Evolutionary conservation across 345 rosid genomes (phyloP).

Genomic region (Durio zibethinus): DNA sequence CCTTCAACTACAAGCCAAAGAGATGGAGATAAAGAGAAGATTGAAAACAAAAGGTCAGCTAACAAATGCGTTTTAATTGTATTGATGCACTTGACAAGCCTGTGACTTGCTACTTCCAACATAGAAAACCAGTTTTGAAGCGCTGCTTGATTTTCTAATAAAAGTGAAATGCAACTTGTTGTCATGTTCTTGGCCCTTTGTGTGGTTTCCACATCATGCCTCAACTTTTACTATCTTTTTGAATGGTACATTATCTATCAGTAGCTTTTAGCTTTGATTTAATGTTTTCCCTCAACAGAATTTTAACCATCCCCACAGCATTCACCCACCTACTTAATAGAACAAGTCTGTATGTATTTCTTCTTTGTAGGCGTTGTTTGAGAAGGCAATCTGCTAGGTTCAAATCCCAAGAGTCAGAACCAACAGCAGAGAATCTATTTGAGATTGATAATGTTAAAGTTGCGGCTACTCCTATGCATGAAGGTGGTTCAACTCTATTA

Average conservation of each 20-base stretch:
- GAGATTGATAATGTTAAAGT: slow-evolving; percentile 49
- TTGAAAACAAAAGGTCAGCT: slow-evolving; percentile 56
- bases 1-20: slow-evolving; percentile 32
- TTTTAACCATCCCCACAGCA: too few relatives aligned
- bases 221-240: too few relatives aligned
- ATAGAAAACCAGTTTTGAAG: background rate
- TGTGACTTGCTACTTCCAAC: background rate
- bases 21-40: slow-evolving; percentile 44
- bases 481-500: slow-evolving; percentile 18
- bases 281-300: too few relatives aligned
- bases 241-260: too few relatives aligned
- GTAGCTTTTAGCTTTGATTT: too few relatives aligned
- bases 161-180: background rate
- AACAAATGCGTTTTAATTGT: background rate
- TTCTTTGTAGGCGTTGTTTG: slow-evolving; percentile 41
- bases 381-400: slow-evolving; percentile 63
- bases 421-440: slow-evolving; percentile 45
- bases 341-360: background rate
- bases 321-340: too few relatives aligned
- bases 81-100: background rate
- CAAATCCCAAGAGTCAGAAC: slow-evolving; percentile 38
- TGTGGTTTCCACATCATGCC: too few relatives aligned
- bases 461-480: slow-evolving; percentile 20
- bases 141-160: background rate
- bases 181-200: background rate